Base-by-base conservation (phyloP, 2,329 filamentous ascomycete species). In the Aspergillus felis region DNA sequence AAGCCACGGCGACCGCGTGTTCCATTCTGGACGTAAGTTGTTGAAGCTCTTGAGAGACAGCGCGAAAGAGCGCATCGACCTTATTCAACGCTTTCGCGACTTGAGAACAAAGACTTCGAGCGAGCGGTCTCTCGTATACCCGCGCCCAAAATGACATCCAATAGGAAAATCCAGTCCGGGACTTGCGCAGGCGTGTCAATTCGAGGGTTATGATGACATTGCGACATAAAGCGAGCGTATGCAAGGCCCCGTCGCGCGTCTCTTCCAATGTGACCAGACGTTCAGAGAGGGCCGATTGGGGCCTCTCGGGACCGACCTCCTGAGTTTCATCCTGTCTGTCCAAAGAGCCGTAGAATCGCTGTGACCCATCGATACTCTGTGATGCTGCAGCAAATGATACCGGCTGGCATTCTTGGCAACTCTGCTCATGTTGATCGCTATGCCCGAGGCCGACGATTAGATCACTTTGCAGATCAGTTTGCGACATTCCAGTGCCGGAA, bases 141-240 rank as follows among this genome's bases (percentile, higher is more conserved):
- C 59, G 60, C 24, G 64, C 57, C 70, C 70, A 72, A 53, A 71
- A 72, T 12, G 58, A 29, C 10, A 67, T 56, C 70, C 70, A 72
- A 51, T 65, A 57, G 35, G 56, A 57, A 28, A 68, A 52, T 3
- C 70, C 70, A 20, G 60, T 60, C 22, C 70, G 67, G 8, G 70
- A 65, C 32, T 69, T 70, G 57, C 63, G 61, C 54, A 72, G 65
- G 17, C 70, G 68, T 1, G 63, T 70, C 22, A 71, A 29, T 51
- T 72, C 70, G 6, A 71, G 65, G 3, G 58, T 60, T 6, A 65
- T 58, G 44, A 72, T 66, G 48, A 68, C 60, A 24, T 62, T 59
- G 29, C 68, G 67, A 56, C 68, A 71, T 27, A 63, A 60, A 6
- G 52, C 46, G 22, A 72, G 65, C 8, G 68, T 65, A 14, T 66